Evolutionary conservation across 495 filamentous ascomycete species (phyloP), one percentile per base, ranked within the genome.

Genomic region (Penicillium bialowiezense): DNA sequence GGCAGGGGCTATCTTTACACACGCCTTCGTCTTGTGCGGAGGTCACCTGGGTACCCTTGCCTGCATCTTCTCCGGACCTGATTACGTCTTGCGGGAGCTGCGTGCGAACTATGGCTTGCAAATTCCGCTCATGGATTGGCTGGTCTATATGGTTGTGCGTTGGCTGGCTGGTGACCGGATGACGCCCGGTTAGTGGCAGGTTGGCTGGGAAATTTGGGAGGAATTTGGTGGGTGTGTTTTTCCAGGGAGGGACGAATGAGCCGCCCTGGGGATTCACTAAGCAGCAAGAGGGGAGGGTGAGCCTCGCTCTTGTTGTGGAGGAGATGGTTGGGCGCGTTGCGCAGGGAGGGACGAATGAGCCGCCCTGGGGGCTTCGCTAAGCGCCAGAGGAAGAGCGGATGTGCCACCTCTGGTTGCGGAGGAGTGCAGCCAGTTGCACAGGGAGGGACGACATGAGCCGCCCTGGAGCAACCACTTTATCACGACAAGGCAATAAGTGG

Each of bases 211-310:
- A n/a, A n/a, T n/a, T n/a, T n/a, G n/a, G n/a, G n/a, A n/a, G n/a
- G n/a, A n/a, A n/a, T n/a, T n/a, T 24, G 39, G 7, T 43, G 8
- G 10, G 24, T 9, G 9, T 9, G 5, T 28, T 9, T 5, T 28
- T 9, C 5, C n/a, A 9, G 13, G 41, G 41, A 44, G 41, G 29
- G 41, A 34, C 41, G 40, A 42, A 33, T 44, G 41, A 13, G n/a
- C n/a, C n/a, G n/a, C n/a, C n/a, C n/a, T n/a, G n/a, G n/a, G n/a
- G n/a, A n/a, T n/a, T n/a, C n/a, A n/a, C n/a, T n/a, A n/a, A n/a
- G n/a, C n/a, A n/a, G n/a, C n/a, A n/a, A n/a, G n/a, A n/a, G n/a
- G n/a, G n/a, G n/a, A n/a, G n/a, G n/a, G n/a, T n/a, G n/a, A n/a
- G 41, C 41, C 41, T 6, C 41, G n/a, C 28, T 23, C 41, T 44